Evolutionary conservation across 1,284 basidiomycete genomes (phyloP).

Genomic region (Chiua sp.): DNA sequence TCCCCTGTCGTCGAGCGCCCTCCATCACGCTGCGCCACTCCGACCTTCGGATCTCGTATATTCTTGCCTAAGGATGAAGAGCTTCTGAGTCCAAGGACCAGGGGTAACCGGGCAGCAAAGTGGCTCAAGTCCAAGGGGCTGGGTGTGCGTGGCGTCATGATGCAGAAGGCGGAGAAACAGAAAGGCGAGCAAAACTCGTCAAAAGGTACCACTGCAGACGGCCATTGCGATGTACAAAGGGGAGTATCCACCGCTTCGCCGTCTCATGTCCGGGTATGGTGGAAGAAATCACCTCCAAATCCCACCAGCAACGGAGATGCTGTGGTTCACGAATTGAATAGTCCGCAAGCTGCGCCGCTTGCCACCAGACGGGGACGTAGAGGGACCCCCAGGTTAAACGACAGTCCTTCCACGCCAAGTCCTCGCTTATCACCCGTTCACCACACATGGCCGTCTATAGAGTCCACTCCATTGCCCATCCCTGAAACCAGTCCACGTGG

Average conservation of each 20-base stretch:
- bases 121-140: slow-evolving; percentile 38
- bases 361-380: slow-evolving; percentile 10
- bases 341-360: slow-evolving; percentile 8
- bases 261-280: slow-evolving; percentile 35
- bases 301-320: slow-evolving; percentile 12
- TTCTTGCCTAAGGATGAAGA: slow-evolving; percentile 35
- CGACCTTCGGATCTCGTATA: slow-evolving; percentile 59
- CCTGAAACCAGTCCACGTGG: slow-evolving; percentile 16
- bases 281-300: slow-evolving; percentile 31
- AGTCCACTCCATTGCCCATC: slow-evolving; percentile 14
- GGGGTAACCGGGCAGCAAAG: slow-evolving; percentile 21
- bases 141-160: slow-evolving; percentile 31
- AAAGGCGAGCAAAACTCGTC: slow-evolving; percentile 17
- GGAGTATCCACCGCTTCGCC: slow-evolving; percentile 11
- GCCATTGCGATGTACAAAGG: slow-evolving; percentile 12
- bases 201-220: background rate
- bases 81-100: slow-evolving; percentile 17
- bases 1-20: slow-evolving; percentile 31
- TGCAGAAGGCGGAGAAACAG: slow-evolving; percentile 29
- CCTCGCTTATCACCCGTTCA: slow-evolving; percentile 20
- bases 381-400: slow-evolving; percentile 15
- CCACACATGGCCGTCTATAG: slow-evolving; percentile 27
- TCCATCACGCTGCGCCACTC: slow-evolving; percentile 56
- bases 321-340: slow-evolving; percentile 13
- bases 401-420: slow-evolving; percentile 28